Percentiles rank a stretch among this genome's conserved stretches.
These are phyloP conservation scores for Nigrospora sphaerica DNA, from an alignment of 2,329 filamentous ascomycete genomes.

Conservation along the genomic window DNA sequence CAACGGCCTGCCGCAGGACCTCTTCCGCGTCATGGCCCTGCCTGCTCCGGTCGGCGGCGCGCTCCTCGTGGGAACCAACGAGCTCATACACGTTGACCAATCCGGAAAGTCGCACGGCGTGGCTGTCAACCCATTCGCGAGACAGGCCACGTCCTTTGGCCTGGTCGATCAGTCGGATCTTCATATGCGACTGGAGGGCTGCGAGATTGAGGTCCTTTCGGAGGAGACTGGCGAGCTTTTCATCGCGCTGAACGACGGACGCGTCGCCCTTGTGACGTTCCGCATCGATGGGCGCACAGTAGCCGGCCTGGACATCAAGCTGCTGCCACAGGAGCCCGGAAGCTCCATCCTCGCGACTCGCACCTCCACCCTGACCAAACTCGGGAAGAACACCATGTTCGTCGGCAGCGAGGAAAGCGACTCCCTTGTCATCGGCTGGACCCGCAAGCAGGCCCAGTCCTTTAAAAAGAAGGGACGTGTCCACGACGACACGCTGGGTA, in stretches of 20 bases:
- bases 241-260: slow-evolving; percentile 71
- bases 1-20: slow-evolving; percentile 75
- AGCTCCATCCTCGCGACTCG: slow-evolving; percentile 53
- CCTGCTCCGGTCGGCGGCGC: slow-evolving; percentile 84
- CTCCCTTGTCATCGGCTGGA: slow-evolving; percentile 76
- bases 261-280: slow-evolving; percentile 70
- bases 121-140: slow-evolving; percentile 85
- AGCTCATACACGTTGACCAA: slow-evolving; percentile 92
- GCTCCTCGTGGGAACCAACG: slow-evolving; percentile 78
- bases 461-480: slow-evolving; percentile 58
- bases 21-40: slow-evolving; percentile 75
- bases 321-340: slow-evolving; percentile 55
- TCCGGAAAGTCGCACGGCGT: slow-evolving; percentile 89
- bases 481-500: slow-evolving; percentile 43
- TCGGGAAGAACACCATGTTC: slow-evolving; percentile 68
- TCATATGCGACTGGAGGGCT: slow-evolving; percentile 73
- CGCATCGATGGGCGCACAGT: slow-evolving; percentile 86
- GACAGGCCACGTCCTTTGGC: slow-evolving; percentile 72
- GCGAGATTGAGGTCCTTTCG: slow-evolving; percentile 68
- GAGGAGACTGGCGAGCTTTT: slow-evolving; percentile 75
- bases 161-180: slow-evolving; percentile 82
- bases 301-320: slow-evolving; percentile 71
- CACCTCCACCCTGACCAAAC: slow-evolving; percentile 61
- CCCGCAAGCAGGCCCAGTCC: slow-evolving; percentile 52
- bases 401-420: slow-evolving; percentile 79